Percentiles rank a stretch among this genome's conserved stretches.
These are phyloP conservation scores for Euryodendron excelsum DNA, from an alignment of 148 eudicot genomes.

Conservation along the genomic window DNA sequence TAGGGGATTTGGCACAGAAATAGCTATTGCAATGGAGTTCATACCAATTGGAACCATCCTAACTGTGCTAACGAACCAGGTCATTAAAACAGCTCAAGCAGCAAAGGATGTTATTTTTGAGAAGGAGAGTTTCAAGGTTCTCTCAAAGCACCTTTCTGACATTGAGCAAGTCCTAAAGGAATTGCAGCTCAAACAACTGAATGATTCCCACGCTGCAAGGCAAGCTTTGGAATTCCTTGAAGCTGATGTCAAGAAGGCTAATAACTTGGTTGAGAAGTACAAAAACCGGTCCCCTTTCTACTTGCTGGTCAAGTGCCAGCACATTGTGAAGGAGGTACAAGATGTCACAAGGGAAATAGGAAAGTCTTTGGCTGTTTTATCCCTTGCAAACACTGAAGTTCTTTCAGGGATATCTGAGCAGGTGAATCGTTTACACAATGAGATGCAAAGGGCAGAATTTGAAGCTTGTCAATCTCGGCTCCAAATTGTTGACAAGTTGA, in stretches of 20 bases:
- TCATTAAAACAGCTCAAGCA: conserved; percentile 37
- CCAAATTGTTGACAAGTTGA: conserved; percentile 33
- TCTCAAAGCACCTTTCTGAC: conserved; percentile 34
- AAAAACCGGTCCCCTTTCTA: conserved; percentile 32
- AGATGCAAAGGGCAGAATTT: conserved; percentile 43
- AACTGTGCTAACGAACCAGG: conserved; percentile 26
- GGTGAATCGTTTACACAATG: conserved; percentile 32
- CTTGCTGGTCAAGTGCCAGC: conserved; percentile 32
- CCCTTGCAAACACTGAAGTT: conserved; percentile 29
- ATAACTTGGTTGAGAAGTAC: conserved; percentile 37
- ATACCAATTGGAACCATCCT: conserved; percentile 35
- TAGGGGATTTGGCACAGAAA: not conserved
- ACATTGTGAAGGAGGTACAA: conserved; percentile 44
- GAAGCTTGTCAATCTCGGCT: conserved; percentile 27
- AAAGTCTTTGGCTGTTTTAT: conserved; percentile 26
- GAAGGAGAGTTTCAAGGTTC: conserved; percentile 36
- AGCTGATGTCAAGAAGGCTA: conserved; percentile 34
- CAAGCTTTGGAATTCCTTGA: conserved; percentile 39
- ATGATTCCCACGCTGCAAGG: conserved; percentile 35
- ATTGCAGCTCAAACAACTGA: conserved; percentile 25
- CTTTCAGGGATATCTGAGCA: conserved; percentile 34
- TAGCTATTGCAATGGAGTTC: conserved; percentile 14
- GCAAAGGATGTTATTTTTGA: conserved; percentile 39
- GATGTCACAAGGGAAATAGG: conserved; percentile 45
- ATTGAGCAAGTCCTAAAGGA: conserved; percentile 31